Conservation (phyloP, 108 stramenopile genomes). For the Cyclotella sp. region DNA sequence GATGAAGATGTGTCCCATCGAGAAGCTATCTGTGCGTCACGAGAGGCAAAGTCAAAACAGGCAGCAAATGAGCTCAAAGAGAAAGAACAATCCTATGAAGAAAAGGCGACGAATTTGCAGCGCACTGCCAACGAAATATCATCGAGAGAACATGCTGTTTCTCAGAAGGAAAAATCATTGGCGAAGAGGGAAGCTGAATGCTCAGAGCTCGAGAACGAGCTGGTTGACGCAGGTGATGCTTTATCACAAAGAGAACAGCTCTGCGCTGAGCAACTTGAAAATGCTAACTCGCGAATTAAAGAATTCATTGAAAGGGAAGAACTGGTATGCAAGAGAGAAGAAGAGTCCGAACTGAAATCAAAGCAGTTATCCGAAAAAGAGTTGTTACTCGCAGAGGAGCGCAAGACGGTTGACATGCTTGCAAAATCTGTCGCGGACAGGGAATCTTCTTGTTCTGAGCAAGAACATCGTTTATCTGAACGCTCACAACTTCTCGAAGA, state of each 20-base stretch:
- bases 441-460: conserved; percentile 26
- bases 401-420: conserved; percentile 21
- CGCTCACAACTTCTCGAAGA: conserved; percentile 6
- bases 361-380: conserved; percentile 26
- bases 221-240: conserved; percentile 27
- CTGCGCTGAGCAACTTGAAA: conserved; percentile 35
- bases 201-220: conserved; percentile 22
- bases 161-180: conserved; percentile 24
- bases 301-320: conserved; percentile 44
- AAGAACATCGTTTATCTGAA: conserved; percentile 18
- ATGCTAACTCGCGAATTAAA: conserved; percentile 41
- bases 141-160: conserved; percentile 10
- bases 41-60: conserved; percentile 12
- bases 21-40: conserved; percentile 14
- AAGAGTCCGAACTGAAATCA: conserved; percentile 16
- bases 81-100: conserved; percentile 26
- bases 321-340: conserved; percentile 16
- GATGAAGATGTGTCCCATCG: conserved; percentile 12
- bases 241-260: conserved; percentile 41
- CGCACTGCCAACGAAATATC: conserved; percentile 3
- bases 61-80: conserved; percentile 15
- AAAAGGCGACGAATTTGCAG: conserved; percentile 2
- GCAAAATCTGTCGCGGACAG: conserved; percentile 24
- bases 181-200: conserved; percentile 29
- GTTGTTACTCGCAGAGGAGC: conserved; percentile 7